Conservation (phyloP, 208 protist genomes). For the Acanthamoeba quina region DNA sequence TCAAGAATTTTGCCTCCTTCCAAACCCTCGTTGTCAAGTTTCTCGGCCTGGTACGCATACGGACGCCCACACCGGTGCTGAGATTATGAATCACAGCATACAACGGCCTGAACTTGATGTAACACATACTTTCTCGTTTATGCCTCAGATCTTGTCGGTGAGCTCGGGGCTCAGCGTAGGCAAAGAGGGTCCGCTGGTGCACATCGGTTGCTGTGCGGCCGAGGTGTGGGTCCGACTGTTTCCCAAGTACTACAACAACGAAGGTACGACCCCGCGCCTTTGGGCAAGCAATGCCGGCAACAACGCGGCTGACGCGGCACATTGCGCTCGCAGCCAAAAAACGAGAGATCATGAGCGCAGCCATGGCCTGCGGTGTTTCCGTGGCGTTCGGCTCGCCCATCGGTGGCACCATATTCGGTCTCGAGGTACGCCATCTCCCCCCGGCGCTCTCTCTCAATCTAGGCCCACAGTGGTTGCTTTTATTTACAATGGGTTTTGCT, state of each 20-base stretch:
- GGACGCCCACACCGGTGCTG: no score
- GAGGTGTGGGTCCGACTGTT: constrained; percentile 77
- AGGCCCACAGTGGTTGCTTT: no score
- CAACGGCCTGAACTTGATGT: no score
- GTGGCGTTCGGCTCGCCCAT: constrained; percentile 85
- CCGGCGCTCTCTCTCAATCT: not conserved
- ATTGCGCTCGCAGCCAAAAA: constrained; percentile 68
- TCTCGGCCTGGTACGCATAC: constrained; percentile 65
- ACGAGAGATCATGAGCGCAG: constrained; percentile 80
- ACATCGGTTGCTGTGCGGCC: constrained; percentile 74
- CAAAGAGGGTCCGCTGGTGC: constrained; percentile 84
- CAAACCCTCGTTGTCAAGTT: constrained; percentile 78
- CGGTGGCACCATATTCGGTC: constrained; percentile 81
- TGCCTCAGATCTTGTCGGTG: constrained; percentile 64
- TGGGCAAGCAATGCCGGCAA: no score
- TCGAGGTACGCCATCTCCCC: constrained; percentile 37
- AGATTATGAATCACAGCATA: no score
- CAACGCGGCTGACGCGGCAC: no score
- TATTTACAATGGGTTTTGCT: no score
- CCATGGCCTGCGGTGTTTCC: constrained; percentile 80
- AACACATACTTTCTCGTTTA: no score
- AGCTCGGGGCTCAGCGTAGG: constrained; percentile 79
- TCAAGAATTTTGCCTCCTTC: constrained; percentile 75
- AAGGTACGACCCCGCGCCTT: constrained; percentile 5
- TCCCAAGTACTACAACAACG: constrained; percentile 80